Evolutionary conservation across 257 asterid genomes (phyloP).

Genomic region (Fraxinus anomala): DNA sequence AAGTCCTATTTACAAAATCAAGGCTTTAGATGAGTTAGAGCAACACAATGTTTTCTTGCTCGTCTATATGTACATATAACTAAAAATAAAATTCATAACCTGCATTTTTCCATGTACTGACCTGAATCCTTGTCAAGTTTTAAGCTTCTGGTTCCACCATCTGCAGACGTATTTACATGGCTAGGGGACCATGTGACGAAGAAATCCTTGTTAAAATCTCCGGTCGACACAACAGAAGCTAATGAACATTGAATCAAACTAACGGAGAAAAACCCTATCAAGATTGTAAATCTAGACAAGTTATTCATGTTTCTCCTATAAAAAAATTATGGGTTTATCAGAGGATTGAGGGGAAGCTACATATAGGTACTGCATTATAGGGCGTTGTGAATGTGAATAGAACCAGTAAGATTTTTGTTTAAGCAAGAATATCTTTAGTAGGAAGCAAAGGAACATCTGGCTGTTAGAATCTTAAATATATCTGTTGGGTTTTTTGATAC

Average conservation of each 20-base stretch:
- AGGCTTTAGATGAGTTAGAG: background rate
- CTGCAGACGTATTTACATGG: slow-evolving; percentile 72
- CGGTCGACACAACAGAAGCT: slow-evolving; percentile 68
- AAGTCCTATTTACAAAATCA: background rate
- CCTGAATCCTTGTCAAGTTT: slow-evolving; percentile 65
- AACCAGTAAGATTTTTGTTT: slow-evolving; percentile 42
- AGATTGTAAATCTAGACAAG: slow-evolving; percentile 22
- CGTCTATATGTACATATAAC: background rate
- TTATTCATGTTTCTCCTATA: slow-evolving; percentile 25
- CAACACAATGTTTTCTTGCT: background rate
- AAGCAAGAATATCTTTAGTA: slow-evolving; percentile 75
- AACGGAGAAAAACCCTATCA: slow-evolving; percentile 18
- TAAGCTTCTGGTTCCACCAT: slow-evolving; percentile 62
- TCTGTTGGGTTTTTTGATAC: no score
- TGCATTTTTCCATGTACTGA: no score
- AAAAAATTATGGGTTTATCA: background rate
- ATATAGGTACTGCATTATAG: slow-evolving; percentile 40
- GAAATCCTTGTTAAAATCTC: slow-evolving; percentile 86
- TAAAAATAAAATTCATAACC: background rate
- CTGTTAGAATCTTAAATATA: no score
- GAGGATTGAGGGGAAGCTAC: background rate
- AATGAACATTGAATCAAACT: slow-evolving; percentile 31
- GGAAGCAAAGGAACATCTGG: slow-evolving; percentile 54
- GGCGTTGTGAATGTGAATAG: slow-evolving; percentile 35
- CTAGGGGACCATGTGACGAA: slow-evolving; percentile 68